phyloP scores from a whole-genome alignment of 441 rosid species.

The Flueggea neowawraea region DNA sequence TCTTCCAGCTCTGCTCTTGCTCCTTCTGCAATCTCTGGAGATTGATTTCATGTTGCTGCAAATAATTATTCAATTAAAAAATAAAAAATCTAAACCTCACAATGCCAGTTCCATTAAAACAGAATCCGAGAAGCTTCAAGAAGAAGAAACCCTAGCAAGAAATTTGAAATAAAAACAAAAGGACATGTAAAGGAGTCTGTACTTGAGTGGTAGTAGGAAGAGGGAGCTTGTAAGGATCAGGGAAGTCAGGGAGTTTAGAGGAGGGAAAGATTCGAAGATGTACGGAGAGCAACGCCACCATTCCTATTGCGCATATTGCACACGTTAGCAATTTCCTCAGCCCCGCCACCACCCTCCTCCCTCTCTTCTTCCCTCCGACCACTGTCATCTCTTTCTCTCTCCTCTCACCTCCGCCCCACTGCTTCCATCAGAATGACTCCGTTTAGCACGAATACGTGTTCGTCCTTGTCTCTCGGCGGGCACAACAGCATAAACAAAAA shows the following conservation, averaged over 20 bases:
- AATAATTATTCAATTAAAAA: background rate
- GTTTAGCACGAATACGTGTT: too few species aligned
- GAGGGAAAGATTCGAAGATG: slow-evolving; percentile 60
- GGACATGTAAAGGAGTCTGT: slow-evolving; percentile 2
- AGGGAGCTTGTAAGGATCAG: slow-evolving; percentile 49
- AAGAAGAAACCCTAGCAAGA: slow-evolving; percentile 7
- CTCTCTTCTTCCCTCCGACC: slow-evolving; percentile 37
- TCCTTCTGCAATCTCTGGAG: slow-evolving; percentile 33
- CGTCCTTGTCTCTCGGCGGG: too few species aligned
- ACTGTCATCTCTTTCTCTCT: background rate
- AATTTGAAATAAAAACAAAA: background rate
- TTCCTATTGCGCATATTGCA: slow-evolving; percentile 59
- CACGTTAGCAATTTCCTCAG: slow-evolving; percentile 57
- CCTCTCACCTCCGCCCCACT: background rate
- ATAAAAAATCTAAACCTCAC: background rate
- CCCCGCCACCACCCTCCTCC: slow-evolving; percentile 35
- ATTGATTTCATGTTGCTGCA: slow-evolving; percentile 35
- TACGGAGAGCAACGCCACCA: slow-evolving; percentile 53
- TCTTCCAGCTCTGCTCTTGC: slow-evolving; percentile 54
- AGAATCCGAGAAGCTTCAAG: background rate
- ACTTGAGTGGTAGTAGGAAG: slow-evolving; percentile 36
- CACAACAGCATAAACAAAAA: too few species aligned
- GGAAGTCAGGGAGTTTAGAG: slow-evolving; percentile 37
- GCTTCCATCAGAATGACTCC: too few species aligned
- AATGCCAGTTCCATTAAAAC: too few species aligned